These are phyloP conservation scores for Closterium sp. DNA, from an alignment of 139 green algal species.

Conservation along the genomic window DNA sequence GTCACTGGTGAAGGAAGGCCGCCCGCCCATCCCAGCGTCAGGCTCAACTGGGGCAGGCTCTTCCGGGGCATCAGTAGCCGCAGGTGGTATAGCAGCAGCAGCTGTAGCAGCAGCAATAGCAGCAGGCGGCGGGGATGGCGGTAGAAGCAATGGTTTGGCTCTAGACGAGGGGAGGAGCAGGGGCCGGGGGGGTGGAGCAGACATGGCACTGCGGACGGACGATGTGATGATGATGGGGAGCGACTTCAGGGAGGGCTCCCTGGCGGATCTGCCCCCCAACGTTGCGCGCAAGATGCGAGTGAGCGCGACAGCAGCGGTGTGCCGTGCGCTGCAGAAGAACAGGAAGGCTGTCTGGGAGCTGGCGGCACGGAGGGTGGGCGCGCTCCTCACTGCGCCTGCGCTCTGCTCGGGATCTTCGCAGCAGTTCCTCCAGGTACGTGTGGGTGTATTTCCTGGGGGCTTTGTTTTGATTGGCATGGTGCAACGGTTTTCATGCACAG, in stretches of 20 bases:
- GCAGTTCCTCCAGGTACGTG: slow-evolving; percentile 40
- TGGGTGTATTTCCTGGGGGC: neutral
- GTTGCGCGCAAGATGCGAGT: slow-evolving; percentile 19
- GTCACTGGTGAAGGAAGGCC: neutral
- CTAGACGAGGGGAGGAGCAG: neutral
- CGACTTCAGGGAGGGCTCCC: neutral
- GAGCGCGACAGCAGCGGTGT: slow-evolving; percentile 15
- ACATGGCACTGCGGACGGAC: neutral
- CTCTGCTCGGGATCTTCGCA: slow-evolving; percentile 10
- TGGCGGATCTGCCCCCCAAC: neutral
- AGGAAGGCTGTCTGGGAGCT: slow-evolving; percentile 50
- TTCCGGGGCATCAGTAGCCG: neutral
- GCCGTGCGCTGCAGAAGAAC: slow-evolving; percentile 21
- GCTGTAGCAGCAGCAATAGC: neutral
- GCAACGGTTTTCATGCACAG: neutral
- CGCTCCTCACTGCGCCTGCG: slow-evolving; percentile 33
- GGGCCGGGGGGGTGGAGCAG: neutral
- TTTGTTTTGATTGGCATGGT: neutral
- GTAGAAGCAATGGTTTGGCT: too few relatives aligned
- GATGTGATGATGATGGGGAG: neutral
- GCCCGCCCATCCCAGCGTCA: neutral
- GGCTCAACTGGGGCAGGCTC: neutral
- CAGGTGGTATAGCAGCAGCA: neutral
- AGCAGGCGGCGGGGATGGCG: neutral
- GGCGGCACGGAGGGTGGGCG: slow-evolving; percentile 31